A percentile compares a stretch with the other conserved stretches of the same genome.
Conservation (phyloP, 441 rosid genomes). For the Oxalis stricta region DNA sequence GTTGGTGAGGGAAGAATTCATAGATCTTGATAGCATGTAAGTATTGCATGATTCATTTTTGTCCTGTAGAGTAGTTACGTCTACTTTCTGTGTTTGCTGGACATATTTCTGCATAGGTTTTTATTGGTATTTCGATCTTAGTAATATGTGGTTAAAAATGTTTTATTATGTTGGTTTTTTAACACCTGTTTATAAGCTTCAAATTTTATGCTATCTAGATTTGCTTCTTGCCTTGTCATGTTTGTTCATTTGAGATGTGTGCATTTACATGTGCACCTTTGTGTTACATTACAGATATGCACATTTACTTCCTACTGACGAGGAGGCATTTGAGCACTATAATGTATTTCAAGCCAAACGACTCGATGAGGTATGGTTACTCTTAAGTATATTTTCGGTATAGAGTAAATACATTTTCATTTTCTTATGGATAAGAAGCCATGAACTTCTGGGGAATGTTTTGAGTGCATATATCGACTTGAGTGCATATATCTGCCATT, state of each 20-base stretch:
- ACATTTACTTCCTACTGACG: conserved; percentile 92
- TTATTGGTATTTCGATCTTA: no score
- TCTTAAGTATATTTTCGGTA: no score
- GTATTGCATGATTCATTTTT: conserved; percentile 12
- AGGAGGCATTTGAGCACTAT: conserved; percentile 85
- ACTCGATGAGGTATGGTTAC: conserved; percentile 71
- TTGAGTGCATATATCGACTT: no score
- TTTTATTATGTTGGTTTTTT: no score
- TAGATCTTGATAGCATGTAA: conserved; percentile 95
- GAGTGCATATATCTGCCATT: no score
- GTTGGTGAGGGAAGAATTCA: conserved; percentile 86
- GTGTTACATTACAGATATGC: conserved; percentile 47
- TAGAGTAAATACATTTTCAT: no score
- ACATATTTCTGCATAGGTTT: neutral
- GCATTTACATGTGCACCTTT: no score
- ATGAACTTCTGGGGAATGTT: no score
- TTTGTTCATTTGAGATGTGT: no score
- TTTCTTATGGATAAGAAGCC: no score
- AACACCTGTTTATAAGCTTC: no score
- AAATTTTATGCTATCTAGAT: neutral
- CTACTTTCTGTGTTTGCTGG: neutral
- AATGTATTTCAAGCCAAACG: conserved; percentile 54
- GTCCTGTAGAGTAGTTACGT: neutral
- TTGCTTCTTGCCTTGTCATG: neutral
- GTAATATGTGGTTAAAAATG: no score